Base-by-base conservation (phyloP, 2,329 filamentous ascomycete genomes). In the Taxawa tesnikishii region DNA sequence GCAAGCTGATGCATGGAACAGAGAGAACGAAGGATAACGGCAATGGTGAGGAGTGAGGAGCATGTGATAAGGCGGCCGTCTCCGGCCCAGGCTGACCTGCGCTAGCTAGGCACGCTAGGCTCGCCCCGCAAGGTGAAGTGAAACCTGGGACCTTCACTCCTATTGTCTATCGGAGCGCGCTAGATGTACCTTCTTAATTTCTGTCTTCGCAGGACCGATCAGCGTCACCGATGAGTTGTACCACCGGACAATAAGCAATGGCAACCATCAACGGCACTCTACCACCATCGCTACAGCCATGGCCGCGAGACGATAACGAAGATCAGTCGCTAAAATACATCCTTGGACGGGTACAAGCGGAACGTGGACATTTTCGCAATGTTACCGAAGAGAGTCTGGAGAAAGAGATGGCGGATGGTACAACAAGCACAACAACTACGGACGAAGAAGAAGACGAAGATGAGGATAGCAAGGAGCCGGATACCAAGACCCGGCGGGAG, bases 361-460 rank as follows among this genome's bases (percentile, higher is more conserved):
- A 92, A 47, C 77, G 81, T 38, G 83, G 83, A 10, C 82, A 83
- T 15, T 92, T 96, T 51, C 78, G 83, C 37, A 68, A 77, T 44
- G 67, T 96, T 41, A 83, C 75, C 30, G 82, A 93, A 54, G 68
- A 75, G 31, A 69, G 74, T 26, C 61, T 96, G 23, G 69, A 68
- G 30, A 70, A 77, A 21, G 78, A 90, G 47, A 76, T 90, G 31
- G 58, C 62, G 26, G 29, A 24, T 5, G 23, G 28, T 8, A 26
- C 31, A 10, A 29, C 31, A 3, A 32, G 29, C 28, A 65, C 60
- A 16, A 65, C 67, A 6, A 58, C 59, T 17, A 63, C 65, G 5
- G 64, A 63, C 11, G 55, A 61, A 9, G 48, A 51, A 0, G 59
- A 56, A 13, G 50, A 52, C 12, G 19, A 53, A 18, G 57, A 63